phyloP scores from a whole-genome alignment of 257 asterid genomes.

The Jacaranda mimosifolia region DNA sequence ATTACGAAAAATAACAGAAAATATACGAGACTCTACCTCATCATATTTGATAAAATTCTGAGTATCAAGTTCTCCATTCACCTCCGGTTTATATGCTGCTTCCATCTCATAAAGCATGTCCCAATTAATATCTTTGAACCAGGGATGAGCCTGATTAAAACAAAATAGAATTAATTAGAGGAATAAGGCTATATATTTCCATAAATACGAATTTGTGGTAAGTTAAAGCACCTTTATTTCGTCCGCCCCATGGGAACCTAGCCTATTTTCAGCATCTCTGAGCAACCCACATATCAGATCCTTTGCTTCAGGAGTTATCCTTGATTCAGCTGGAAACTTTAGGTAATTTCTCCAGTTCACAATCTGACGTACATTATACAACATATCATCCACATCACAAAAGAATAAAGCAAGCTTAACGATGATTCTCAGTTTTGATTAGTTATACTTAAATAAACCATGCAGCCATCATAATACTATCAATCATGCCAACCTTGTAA shows the following conservation, averaged over 20 bases:
- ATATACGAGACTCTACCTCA: slow-evolving; percentile 56
- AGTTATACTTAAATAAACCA: too few relatives aligned
- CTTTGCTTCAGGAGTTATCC: slow-evolving; percentile 74
- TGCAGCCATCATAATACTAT: too few relatives aligned
- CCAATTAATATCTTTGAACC: slow-evolving; percentile 84
- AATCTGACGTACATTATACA: slow-evolving; percentile 52
- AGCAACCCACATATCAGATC: slow-evolving; percentile 72
- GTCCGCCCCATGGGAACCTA: slow-evolving; percentile 79
- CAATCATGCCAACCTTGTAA: too few relatives aligned
- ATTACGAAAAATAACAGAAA: neutral
- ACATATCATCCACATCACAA: slow-evolving; percentile 6
- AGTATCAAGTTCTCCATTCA: slow-evolving; percentile 84
- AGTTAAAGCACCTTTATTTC: slow-evolving; percentile 67
- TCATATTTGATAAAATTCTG: slow-evolving; percentile 80
- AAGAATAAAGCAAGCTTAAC: neutral
- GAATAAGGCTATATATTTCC: neutral
- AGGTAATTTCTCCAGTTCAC: slow-evolving; percentile 78
- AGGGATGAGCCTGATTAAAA: slow-evolving; percentile 74
- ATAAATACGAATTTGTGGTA: slow-evolving; percentile 8
- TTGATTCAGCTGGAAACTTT: slow-evolving; percentile 67
- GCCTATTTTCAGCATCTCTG: slow-evolving; percentile 65
- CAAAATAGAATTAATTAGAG: neutral
- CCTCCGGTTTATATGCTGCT: slow-evolving; percentile 88
- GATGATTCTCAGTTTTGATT: too few relatives aligned
- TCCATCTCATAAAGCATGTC: slow-evolving; percentile 76